phyloP scores from a whole-genome alignment of 495 filamentous ascomycete species.

The Astrothelium subdiscretum region DNA sequence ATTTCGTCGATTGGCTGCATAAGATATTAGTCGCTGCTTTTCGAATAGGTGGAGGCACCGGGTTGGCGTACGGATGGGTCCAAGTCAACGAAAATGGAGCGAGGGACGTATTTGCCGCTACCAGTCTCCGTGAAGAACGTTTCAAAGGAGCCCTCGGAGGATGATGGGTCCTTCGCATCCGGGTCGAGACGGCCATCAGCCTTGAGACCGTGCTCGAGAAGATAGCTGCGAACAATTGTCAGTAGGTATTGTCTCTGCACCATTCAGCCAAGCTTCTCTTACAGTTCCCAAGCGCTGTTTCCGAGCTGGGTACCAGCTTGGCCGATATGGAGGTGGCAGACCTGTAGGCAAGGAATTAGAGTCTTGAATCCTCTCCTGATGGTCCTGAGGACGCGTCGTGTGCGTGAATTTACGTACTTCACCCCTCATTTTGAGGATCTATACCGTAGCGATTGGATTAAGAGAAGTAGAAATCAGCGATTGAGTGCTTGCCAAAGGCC shows the following conservation, averaged over 20 bases:
- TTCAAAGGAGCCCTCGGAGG: constrained; percentile 63
- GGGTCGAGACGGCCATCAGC: constrained; percentile 56
- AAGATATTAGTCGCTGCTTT: neutral
- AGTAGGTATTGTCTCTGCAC: neutral
- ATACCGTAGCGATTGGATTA: neutral
- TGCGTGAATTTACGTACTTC: neutral
- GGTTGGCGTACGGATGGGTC: constrained; percentile 58
- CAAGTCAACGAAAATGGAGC: constrained; percentile 80
- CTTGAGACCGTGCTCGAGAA: constrained; percentile 81
- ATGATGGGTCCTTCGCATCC: constrained; percentile 23
- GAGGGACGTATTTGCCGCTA: constrained; percentile 79
- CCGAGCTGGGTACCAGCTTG: constrained; percentile 90
- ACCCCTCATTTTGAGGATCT: constrained; percentile 3
- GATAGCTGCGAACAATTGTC: constrained; percentile 46
- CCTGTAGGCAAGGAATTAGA: constrained; percentile 32
- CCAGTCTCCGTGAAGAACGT: constrained; percentile 88
- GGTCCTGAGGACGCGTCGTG: neutral
- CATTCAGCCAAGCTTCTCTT: constrained; percentile 24
- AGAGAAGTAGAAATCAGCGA: neutral
- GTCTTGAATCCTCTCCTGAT: neutral
- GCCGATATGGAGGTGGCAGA: constrained; percentile 84
- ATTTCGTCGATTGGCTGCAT: constrained; percentile 75
- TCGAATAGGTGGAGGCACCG: neutral
- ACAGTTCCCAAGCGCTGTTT: constrained; percentile 94
- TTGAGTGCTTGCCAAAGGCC: neutral